Conservation (phyloP, 1,284 basidiomycete genomes). For the Rhodotorula sp. region DNA sequence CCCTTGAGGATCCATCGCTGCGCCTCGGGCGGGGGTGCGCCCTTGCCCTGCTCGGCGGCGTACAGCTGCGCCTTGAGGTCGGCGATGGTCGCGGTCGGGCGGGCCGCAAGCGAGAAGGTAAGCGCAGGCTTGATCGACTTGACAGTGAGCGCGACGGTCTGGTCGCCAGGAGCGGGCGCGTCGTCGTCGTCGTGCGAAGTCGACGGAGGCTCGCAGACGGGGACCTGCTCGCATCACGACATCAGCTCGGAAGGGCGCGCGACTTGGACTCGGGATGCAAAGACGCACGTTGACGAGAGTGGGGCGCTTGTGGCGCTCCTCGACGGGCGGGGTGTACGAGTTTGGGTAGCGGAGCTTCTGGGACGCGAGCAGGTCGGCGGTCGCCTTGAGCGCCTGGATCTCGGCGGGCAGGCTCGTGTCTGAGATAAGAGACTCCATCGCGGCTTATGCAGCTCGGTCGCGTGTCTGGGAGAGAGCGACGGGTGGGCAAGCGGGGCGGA, state of each 20-base stretch:
- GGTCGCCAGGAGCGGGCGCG: neutral
- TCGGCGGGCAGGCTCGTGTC: constrained; percentile 55
- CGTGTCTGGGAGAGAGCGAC: neutral
- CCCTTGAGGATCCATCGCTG: constrained; percentile 87
- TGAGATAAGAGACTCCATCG: constrained; percentile 35
- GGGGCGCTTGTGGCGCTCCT: constrained; percentile 70
- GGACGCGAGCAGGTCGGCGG: constrained; percentile 66
- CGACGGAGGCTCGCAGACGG: constrained; percentile 35
- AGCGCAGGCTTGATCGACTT: constrained; percentile 86
- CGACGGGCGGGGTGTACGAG: constrained; percentile 73
- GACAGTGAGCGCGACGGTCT: constrained; percentile 61
- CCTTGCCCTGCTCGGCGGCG: constrained; percentile 56
- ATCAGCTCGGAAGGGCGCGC: neutral
- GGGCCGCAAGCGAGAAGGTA: constrained; percentile 65
- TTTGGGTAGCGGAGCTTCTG: constrained; percentile 70
- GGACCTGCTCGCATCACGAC: constrained; percentile 23
- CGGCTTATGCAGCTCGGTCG: neutral
- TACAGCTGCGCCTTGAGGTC: constrained; percentile 73
- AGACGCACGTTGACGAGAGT: constrained; percentile 58
- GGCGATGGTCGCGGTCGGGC: constrained; percentile 73
- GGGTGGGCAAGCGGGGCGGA: neutral
- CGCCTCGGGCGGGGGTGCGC: constrained; percentile 65
- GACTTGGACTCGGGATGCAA: constrained; percentile 9
- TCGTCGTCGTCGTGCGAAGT: constrained; percentile 11
- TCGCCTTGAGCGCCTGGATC: constrained; percentile 69